Evolutionary conservation across 768 basidiomycete species (phyloP).

Genomic region (Fomitopsis pulvina): DNA sequence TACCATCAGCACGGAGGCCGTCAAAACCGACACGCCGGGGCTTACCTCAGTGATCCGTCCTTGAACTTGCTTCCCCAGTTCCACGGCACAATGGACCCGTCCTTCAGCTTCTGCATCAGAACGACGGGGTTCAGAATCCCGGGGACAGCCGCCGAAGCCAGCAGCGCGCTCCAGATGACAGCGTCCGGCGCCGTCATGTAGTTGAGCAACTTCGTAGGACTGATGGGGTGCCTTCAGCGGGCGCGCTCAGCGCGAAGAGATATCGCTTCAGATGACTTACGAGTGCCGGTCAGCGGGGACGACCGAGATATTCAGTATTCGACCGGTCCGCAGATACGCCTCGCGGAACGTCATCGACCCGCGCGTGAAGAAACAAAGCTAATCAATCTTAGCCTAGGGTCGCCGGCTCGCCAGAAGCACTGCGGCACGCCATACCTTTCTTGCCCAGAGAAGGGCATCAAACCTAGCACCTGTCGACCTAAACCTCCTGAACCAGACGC

Average conservation of each 20-base stretch:
- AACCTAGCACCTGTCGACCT: conserved; percentile 92
- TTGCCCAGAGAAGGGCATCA: conserved; percentile 84
- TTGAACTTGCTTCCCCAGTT: conserved; percentile 94
- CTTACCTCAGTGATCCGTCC: conserved; percentile 82
- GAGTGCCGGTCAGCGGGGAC: conserved; percentile 88
- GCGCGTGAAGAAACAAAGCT: conserved; percentile 86
- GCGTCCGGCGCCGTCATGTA: conserved; percentile 95
- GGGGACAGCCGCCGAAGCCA: conserved; percentile 92
- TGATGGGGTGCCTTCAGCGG: conserved; percentile 24
- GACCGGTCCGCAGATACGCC: conserved; percentile 87
- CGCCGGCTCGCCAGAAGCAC: neutral
- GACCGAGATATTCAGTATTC: conserved; percentile 90
- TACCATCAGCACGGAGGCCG: neutral
- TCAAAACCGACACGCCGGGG: neutral
- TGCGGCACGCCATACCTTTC: conserved; percentile 50
- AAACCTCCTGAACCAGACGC: conserved; percentile 65
- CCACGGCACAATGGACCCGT: conserved; percentile 81
- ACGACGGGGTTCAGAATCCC: conserved; percentile 95
- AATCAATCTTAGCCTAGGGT: neutral
- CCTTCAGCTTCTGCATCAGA: conserved; percentile 83
- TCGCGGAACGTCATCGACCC: conserved; percentile 95
- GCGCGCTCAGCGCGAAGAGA: neutral
- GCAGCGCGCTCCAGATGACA: conserved; percentile 70
- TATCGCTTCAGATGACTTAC: conserved; percentile 30
- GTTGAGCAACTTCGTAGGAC: conserved; percentile 93